These are phyloP conservation scores for Penicillium bialowiezense DNA, from an alignment of 495 filamentous ascomycete species.

Conservation along the genomic window DNA sequence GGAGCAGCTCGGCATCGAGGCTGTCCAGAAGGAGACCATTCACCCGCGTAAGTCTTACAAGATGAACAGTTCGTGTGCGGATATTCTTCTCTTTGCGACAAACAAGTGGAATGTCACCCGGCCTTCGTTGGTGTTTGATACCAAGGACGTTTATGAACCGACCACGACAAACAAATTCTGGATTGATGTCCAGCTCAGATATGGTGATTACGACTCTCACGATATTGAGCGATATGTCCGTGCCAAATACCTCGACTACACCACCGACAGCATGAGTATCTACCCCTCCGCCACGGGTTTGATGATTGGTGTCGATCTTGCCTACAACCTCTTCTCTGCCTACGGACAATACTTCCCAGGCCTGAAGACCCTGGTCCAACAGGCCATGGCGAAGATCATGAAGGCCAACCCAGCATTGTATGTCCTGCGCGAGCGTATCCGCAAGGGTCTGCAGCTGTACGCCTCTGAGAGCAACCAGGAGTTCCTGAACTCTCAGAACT, in stretches of 20 bases:
- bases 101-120: conserved; percentile 99
- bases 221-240: conserved; percentile 98
- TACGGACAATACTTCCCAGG: conserved; percentile 99
- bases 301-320: conserved; percentile 98
- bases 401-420: conserved; percentile 98
- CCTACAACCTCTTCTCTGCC: conserved; percentile 97
- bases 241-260: conserved; percentile 99
- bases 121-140: conserved; percentile 91
- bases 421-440: conserved; percentile 94
- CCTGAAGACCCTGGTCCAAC: conserved; percentile 91
- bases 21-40: conserved; percentile 99
- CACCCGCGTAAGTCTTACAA: conserved; percentile 99
- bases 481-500: conserved; percentile 99
- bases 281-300: conserved; percentile 97
- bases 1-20: conserved; percentile 94
- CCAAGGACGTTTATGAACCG: conserved; percentile 91
- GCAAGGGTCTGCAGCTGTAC: conserved; percentile 97
- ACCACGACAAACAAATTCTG: conserved; percentile 99
- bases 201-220: conserved; percentile 98
- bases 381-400: conserved; percentile 99
- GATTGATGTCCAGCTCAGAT: conserved; percentile 96
- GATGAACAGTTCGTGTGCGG: conserved; percentile 99
- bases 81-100: conserved; percentile 95
- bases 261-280: conserved; percentile 97
- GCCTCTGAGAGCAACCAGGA: conserved; percentile 99